Evolutionary conservation across 2,329 filamentous ascomycete genomes (phyloP), one percentile per base, ranked within the genome.

Genomic region (Purpureocillium lavendulum): DNA sequence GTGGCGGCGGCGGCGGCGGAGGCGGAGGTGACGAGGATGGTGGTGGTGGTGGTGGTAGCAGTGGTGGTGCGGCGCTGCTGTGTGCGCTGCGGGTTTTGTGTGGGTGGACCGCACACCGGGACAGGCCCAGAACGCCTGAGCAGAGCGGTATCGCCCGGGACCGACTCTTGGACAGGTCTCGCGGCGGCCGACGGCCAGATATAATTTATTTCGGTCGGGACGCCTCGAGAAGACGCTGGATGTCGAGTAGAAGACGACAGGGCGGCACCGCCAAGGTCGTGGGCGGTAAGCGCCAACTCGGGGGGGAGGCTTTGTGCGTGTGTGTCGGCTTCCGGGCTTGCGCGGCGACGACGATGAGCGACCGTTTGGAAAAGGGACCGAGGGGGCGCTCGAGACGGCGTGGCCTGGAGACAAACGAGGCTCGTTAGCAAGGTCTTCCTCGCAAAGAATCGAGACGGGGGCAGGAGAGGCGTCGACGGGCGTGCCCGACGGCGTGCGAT

Each of bases 281-380:
- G 44, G 56, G 55, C 56, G 54, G 54, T 59, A 58, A 60, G 57
- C 58, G 57, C 57, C 57, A 43, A 47, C 38, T 45, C 45, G 50
- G 47, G 45, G 45, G 26, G 12, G n/a, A n/a, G 10, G 6, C 21
- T 26, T 5, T 26, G 21, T 10, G 21, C 5, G 21, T 26, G 21
- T 26, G 21, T 45, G 49, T 43, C 49, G 51, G 46, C 33, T 35
- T 51, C 45, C 48, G 47, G 52, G 47, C 46, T 53, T 50, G 54
- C 58, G 55, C 55, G 54, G 47, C 56, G 56, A 48, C 47, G 47
- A 45, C 53, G 47, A n/a, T n/a, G 49, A 30, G 33, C 33, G 28
- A 13, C 29, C 30, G 24, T 12, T 12, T 30, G 29, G 37, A 10
- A 33, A 26, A 33, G 30, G 17, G 24, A 12, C 45, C 45, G 51